Conservation (phyloP, 805 yeast species). For the Saturnispora galanensis region DNA sequence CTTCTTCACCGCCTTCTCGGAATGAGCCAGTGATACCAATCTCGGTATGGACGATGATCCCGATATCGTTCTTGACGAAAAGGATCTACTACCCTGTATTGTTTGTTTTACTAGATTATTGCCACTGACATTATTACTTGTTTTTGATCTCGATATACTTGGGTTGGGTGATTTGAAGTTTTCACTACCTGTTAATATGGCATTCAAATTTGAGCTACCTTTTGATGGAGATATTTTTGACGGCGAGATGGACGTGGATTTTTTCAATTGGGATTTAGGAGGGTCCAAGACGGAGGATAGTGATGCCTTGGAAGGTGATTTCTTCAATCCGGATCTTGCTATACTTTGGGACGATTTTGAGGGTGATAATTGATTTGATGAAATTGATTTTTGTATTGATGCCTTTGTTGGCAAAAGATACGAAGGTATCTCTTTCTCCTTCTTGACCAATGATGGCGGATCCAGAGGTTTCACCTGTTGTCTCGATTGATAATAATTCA, state of each 20-base stretch:
- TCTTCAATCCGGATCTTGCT: neutral
- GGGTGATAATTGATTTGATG: constrained; percentile 8
- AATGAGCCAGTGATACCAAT: constrained; percentile 9
- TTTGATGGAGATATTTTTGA: constrained; percentile 16
- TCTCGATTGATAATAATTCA: constrained; percentile 13
- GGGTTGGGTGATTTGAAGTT: neutral
- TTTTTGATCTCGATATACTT: constrained; percentile 5
- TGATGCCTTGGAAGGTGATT: constrained; percentile 2
- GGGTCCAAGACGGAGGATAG: neutral
- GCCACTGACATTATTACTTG: neutral
- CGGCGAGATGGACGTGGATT: constrained; percentile 10
- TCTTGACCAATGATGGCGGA: constrained; percentile 4
- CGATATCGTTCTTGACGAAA: neutral
- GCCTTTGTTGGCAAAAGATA: constrained; percentile 19
- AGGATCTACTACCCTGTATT: neutral
- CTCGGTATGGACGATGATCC: constrained; percentile 11
- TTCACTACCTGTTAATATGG: constrained; percentile 2
- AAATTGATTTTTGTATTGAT: constrained; percentile 12
- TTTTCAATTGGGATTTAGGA: neutral
- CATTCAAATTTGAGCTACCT: constrained; percentile 15
- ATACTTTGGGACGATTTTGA: constrained; percentile 3
- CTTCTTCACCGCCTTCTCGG: constrained; percentile 5
- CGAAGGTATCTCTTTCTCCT: constrained; percentile 13
- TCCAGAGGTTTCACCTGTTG: constrained; percentile 1
- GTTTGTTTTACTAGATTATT: neutral